Conservation (phyloP, 2,329 filamentous ascomycete genomes). For the Laburnicola sp. region DNA sequence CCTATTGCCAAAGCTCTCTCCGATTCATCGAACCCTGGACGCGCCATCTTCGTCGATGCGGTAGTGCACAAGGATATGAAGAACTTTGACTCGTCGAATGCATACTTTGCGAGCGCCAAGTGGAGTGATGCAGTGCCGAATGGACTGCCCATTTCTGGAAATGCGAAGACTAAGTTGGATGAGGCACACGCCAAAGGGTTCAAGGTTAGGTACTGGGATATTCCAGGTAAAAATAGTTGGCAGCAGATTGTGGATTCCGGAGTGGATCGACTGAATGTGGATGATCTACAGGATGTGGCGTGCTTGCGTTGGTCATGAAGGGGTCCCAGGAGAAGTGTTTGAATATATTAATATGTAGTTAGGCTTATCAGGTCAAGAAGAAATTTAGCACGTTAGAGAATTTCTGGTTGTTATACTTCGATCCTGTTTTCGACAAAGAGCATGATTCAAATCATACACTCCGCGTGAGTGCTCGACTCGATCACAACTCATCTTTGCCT, state of each 20-base stretch:
- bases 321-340: no score
- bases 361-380: no score
- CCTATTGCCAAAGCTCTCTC: conserved; percentile 58
- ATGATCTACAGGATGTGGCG: conserved; percentile 13
- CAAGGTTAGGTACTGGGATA: conserved; percentile 62
- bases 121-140: conserved; percentile 39
- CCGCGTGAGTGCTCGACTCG: no score
- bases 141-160: conserved; percentile 13
- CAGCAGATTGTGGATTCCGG: conserved; percentile 55
- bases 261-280: conserved; percentile 60
- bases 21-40: conserved; percentile 53
- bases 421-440: no score
- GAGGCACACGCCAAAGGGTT: conserved; percentile 59
- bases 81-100: conserved; percentile 43
- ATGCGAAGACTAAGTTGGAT: conserved; percentile 55
- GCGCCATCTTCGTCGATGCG: conserved; percentile 38
- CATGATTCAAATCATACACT: no score
- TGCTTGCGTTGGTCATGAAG: conserved; percentile 2
- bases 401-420: no score
- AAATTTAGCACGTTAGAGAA: no score
- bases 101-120: conserved; percentile 56
- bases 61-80: conserved; percentile 13
- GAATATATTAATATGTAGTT: no score
- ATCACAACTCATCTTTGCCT: conserved; percentile 21
- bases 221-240: conserved; percentile 58